Base-by-base conservation (phyloP, 2,329 filamentous ascomycete species). In the Didymella exigua region DNA sequence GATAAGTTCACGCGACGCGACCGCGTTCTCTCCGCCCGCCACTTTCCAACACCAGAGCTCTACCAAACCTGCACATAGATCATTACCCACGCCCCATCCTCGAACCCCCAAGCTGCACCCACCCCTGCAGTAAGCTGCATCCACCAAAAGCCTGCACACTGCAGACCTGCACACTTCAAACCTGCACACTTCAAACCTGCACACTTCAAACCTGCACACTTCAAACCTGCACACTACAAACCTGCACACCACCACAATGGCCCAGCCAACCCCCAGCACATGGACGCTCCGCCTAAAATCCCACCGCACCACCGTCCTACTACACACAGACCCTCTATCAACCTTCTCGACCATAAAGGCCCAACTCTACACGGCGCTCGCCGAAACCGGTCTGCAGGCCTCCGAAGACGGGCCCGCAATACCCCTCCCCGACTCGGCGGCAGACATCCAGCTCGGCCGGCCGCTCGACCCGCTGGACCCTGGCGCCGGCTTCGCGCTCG, bases 221-320 rank as follows among this genome's bases (percentile, higher is more conserved):
- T n/a, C n/a, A n/a, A n/a, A n/a, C n/a, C n/a, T n/a, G n/a, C n/a
- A 34, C 29, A 16, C 14, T 16, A 23, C 40, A 45, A 29, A 10
- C 26, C 26, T 27, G 26, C 10, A 27, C 26, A n/a, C 26, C 16
- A 4, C 26, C 47, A 58, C 33, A n/a, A 70, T 67, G 62, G 50
- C 64, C 3, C 50, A 52, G 3, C 69, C 72, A 3, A 58, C 62
- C 5, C 64, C 72, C 4, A 58, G 58, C 52, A 70, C 71, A 16
- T 74, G 71, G 71, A 81, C 78, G 1, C 72, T 82, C 26, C 78
- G 78, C 54, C 75, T 81, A 62, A 82, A 81, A 61, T 68, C 76
- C 48, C 67, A 75, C 65, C 76, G 74, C 42, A 78, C 74, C 27
- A 81, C 79, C 29, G 65, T 81, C 56, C 65, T 81, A 36, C 73